Conservation (phyloP, 1,284 basidiomycete genomes). For the Wallemia hederae region DNA sequence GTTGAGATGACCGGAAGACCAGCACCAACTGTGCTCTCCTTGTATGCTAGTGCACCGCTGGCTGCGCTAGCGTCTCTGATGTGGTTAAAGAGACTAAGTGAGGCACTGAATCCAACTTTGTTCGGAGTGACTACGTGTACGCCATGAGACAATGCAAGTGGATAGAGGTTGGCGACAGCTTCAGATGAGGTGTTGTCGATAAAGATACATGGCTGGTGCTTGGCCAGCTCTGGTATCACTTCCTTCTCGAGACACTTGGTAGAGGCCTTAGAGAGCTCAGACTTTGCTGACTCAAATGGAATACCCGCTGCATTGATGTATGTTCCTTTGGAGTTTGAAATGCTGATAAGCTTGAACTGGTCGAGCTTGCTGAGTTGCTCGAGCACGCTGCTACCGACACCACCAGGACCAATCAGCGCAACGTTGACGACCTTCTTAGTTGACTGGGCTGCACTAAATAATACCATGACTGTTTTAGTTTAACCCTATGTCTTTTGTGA, state of each 20-base stretch:
- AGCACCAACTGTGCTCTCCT: slow-evolving; percentile 85
- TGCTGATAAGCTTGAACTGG: slow-evolving; percentile 36
- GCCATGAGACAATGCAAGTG: slow-evolving; percentile 44
- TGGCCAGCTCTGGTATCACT: slow-evolving; percentile 19
- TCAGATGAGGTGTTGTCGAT: slow-evolving; percentile 88
- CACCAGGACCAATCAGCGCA: slow-evolving; percentile 56
- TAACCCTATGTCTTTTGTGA: background rate
- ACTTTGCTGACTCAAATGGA: slow-evolving; percentile 12
- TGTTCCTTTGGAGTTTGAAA: slow-evolving; percentile 44
- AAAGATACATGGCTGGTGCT: slow-evolving; percentile 33
- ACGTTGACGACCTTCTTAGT: slow-evolving; percentile 20
- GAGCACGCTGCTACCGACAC: slow-evolving; percentile 61
- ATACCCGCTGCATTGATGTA: slow-evolving; percentile 25
- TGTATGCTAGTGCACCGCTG: slow-evolving; percentile 40
- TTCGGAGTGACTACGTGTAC: slow-evolving; percentile 84
- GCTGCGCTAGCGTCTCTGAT: slow-evolving; percentile 30
- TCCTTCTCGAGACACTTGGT: slow-evolving; percentile 15
- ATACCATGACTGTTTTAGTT: background rate
- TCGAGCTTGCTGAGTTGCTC: slow-evolving; percentile 38
- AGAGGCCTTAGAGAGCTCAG: slow-evolving; percentile 17
- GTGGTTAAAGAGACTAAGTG: slow-evolving; percentile 35
- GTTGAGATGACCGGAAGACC: slow-evolving; percentile 78
- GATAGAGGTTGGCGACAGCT: slow-evolving; percentile 52
- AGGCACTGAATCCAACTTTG: slow-evolving; percentile 79
- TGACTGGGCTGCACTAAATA: background rate